A percentile compares a stretch with the other conserved stretches of the same genome.
Evolutionary conservation across 768 basidiomycete genomes (phyloP).

Genomic region (Obba rivulosa): DNA sequence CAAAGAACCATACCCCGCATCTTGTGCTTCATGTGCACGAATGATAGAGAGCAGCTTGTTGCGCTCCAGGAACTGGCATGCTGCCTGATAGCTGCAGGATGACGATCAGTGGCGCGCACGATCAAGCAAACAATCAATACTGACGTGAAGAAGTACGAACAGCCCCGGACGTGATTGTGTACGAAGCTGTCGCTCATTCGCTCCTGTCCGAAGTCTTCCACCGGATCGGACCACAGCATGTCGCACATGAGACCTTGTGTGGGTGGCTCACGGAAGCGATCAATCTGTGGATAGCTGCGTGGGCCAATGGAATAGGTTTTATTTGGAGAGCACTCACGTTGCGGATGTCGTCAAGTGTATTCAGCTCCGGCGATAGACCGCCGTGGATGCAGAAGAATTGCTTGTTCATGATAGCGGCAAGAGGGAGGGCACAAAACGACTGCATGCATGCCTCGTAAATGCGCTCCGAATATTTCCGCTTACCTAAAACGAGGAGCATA

Average conservation of each 20-base stretch:
- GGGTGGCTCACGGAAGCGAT: constrained; percentile 97
- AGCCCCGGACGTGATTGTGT: constrained; percentile 95
- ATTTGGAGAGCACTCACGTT: constrained; percentile 42
- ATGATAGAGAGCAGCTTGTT: constrained; percentile 97
- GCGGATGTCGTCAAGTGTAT: constrained; percentile 93
- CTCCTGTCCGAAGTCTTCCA: constrained; percentile 96
- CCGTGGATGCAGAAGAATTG: constrained; percentile 99
- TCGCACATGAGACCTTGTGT: constrained; percentile 98
- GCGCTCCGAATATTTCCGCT: constrained; percentile 97
- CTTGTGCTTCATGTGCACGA: constrained; percentile 96
- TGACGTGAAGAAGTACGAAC: constrained; percentile 91
- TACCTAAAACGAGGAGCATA: constrained; percentile 49
- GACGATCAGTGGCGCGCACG: constrained; percentile 6
- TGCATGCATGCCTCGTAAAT: constrained; percentile 99
- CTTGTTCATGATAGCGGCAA: constrained; percentile 99
- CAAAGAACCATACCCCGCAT: constrained; percentile 73
- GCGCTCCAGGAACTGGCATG: constrained; percentile 94
- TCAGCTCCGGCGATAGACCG: constrained; percentile 90
- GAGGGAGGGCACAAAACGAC: constrained; percentile 89
- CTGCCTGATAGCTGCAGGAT: constrained; percentile 78
- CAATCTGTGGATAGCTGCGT: constrained; percentile 52
- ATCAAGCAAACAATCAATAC: constrained; percentile 26
- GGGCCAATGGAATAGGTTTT: background rate
- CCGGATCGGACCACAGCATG: constrained; percentile 96
- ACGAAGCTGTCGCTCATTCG: constrained; percentile 87